These are phyloP conservation scores for Lignosus rhinocerotis DNA, from an alignment of 1,284 basidiomycete genomes.

Conservation along the genomic window DNA sequence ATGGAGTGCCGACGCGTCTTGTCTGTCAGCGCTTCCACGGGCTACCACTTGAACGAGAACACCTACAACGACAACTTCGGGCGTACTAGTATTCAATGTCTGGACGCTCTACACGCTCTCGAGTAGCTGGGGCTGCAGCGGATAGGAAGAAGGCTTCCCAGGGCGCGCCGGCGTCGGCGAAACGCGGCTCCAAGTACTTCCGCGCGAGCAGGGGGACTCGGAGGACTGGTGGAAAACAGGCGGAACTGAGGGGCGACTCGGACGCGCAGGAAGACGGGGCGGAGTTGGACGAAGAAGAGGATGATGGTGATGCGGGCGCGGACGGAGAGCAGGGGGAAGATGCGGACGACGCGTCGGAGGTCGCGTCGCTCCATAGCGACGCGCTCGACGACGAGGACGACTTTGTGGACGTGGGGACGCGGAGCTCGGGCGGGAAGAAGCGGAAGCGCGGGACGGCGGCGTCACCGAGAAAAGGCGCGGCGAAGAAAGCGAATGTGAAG, in stretches of 20 bases:
- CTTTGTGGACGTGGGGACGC: conserved; percentile 15
- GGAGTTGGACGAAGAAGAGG: neutral
- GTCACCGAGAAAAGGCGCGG: conserved; percentile 1
- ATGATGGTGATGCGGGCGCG: neutral
- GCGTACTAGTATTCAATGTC: neutral
- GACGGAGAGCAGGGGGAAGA: neutral
- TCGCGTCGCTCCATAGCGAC: conserved; percentile 24
- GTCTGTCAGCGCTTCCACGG: neutral
- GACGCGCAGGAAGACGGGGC: neutral
- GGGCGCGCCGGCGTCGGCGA: neutral
- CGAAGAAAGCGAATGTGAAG: neutral
- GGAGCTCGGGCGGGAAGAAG: conserved; percentile 37
- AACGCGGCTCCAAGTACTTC: conserved; percentile 4
- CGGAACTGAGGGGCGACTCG: neutral
- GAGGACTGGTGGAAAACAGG: neutral
- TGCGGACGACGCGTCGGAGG: conserved; percentile 4
- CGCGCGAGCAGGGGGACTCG: neutral
- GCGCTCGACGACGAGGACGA: conserved; percentile 30
- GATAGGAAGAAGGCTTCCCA: neutral
- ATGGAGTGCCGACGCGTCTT: neutral
- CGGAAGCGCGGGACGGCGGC: conserved; percentile 33
- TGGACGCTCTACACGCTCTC: neutral
- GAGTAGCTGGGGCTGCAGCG: neutral
- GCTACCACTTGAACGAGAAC: neutral
- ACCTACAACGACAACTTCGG: neutral